These are phyloP conservation scores for Penicillium sp. DNA, from an alignment of 2,329 filamentous ascomycete genomes.

Conservation along the genomic window DNA sequence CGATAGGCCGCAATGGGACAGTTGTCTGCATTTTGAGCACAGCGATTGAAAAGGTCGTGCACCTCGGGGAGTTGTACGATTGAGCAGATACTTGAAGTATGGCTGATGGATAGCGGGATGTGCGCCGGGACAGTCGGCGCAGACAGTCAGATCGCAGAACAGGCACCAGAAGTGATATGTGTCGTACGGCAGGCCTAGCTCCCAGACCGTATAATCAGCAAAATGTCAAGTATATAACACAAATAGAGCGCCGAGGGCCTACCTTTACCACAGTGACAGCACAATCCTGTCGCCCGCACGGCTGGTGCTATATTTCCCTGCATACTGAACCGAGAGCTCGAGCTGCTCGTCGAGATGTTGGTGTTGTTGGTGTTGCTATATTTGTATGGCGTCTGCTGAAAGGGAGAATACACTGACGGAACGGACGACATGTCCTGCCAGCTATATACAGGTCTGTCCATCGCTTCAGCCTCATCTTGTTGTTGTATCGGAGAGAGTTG, in stretches of 20 bases:
- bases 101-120: conserved; percentile 11
- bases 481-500: not conserved
- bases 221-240: not conserved
- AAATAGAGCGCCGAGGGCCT: no score
- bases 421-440: not conserved
- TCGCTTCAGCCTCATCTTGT: conserved; percentile 1
- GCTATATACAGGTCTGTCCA: conserved; percentile 6
- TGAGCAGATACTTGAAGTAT: conserved; percentile 12
- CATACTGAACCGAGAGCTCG: not conserved
- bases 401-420: conserved; percentile 1
- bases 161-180: conserved; percentile 12
- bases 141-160: conserved; percentile 13
- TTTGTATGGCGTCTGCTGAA: not conserved
- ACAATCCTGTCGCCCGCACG: conserved; percentile 5
- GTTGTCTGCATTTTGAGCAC: conserved; percentile 12
- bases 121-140: conserved; percentile 6
- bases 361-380: not conserved
- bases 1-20: conserved; percentile 8
- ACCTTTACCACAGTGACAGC: conserved; percentile 14
- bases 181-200: conserved; percentile 9
- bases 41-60: not conserved
- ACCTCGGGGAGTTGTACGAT: conserved; percentile 9
- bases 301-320: not conserved
- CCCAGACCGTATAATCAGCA: not conserved
- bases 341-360: not conserved